Evolutionary conservation across 306 rosid species (phyloP).

Genomic region (Pterocarpus macrocarpus): DNA sequence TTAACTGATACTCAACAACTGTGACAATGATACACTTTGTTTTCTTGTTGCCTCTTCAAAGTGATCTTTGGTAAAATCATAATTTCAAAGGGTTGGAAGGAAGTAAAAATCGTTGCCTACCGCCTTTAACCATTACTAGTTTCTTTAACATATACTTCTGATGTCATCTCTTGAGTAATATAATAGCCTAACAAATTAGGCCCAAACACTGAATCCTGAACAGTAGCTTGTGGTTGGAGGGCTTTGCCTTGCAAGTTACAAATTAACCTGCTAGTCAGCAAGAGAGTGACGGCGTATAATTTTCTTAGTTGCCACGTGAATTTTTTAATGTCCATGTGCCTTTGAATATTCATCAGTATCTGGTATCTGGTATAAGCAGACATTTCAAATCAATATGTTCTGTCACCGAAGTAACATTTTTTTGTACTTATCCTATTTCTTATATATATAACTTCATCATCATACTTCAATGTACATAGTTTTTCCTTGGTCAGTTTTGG

Average conservation of each 20-base stretch:
- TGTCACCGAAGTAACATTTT: constrained; percentile 45
- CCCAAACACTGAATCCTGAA: constrained; percentile 17
- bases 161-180: constrained; percentile 23
- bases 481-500: constrained; percentile 68
- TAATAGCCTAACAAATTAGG: background rate
- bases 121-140: background rate
- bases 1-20: background rate
- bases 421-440: constrained; percentile 22
- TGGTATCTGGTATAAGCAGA: constrained; percentile 16
- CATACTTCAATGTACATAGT: constrained; percentile 30
- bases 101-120: background rate
- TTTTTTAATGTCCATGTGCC: constrained; percentile 20
- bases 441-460: background rate
- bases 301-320: constrained; percentile 16
- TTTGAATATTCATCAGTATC: constrained; percentile 3
- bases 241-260: background rate
- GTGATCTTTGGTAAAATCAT: constrained; percentile 25
- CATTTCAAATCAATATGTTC: constrained; percentile 47
- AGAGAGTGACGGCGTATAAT: constrained; percentile 21
- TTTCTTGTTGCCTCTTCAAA: constrained; percentile 13
- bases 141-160: constrained; percentile 6
- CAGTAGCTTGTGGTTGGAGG: constrained; percentile 24
- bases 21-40: constrained; percentile 10
- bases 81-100: background rate
- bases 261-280: constrained; percentile 17